phyloP scores from a whole-genome alignment of 2,329 filamentous ascomycete species.

The Talaromyces amestolkiae region DNA sequence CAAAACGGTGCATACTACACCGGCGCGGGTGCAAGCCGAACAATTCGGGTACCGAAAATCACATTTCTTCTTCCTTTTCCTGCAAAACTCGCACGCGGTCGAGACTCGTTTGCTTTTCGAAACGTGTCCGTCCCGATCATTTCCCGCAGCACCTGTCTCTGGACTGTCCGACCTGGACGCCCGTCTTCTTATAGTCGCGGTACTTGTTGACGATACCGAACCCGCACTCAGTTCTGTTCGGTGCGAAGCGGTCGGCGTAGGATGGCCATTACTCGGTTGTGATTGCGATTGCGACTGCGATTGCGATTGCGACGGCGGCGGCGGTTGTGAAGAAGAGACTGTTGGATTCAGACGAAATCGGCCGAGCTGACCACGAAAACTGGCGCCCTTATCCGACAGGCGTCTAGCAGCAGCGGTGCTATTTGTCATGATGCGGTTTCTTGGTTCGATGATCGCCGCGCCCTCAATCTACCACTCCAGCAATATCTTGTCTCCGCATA shows the following conservation, averaged over 20 bases:
- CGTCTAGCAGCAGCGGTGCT: constrained; percentile 12
- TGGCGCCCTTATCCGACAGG: constrained; percentile 9
- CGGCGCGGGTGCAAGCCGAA: constrained; percentile 39
- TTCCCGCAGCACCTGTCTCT: constrained; percentile 14
- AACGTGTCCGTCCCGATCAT: constrained; percentile 23
- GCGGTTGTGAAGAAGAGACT: neutral
- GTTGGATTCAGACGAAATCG: constrained; percentile 31
- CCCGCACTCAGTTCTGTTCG: neutral
- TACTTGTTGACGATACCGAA: constrained; percentile 12
- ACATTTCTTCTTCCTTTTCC: constrained; percentile 43
- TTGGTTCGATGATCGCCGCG: neutral
- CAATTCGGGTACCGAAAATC: constrained; percentile 43
- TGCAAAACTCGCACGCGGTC: constrained; percentile 42
- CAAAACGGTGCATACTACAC: constrained; percentile 41
- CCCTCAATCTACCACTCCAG: constrained; percentile 2
- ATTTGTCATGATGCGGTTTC: constrained; percentile 11
- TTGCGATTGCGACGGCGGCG: constrained; percentile 19
- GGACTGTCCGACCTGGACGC: constrained; percentile 18
- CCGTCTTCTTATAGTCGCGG: constrained; percentile 15
- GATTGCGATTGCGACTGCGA: constrained; percentile 6
- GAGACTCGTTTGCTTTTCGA: constrained; percentile 35
- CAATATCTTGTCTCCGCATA: constrained; percentile 4
- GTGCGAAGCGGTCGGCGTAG: neutral
- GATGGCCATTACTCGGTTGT: constrained; percentile 1
- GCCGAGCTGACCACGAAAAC: constrained; percentile 33